Percentiles rank a stretch among this genome's conserved stretches.
Conservation (phyloP, 164 flowering plant genomes). For the Houttuynia cordata region DNA sequence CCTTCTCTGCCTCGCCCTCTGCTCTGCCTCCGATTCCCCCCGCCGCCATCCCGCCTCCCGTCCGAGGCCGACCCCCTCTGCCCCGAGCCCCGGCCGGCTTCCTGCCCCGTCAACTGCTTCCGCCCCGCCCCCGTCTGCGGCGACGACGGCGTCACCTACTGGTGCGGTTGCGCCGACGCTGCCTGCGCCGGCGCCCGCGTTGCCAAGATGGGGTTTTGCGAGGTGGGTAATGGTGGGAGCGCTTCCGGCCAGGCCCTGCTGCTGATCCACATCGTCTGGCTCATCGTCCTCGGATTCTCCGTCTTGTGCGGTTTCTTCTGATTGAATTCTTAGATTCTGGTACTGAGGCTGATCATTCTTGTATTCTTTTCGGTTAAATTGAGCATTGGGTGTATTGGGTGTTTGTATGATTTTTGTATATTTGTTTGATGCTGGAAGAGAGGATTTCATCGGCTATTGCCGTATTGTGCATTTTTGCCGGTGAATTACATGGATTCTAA, state of each 20-base stretch:
- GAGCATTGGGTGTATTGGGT: background rate
- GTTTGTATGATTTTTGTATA: background rate
- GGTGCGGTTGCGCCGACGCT: slow-evolving; percentile 69
- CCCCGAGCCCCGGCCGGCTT: slow-evolving; percentile 11
- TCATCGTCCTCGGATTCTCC: slow-evolving; percentile 39
- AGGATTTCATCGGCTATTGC: background rate
- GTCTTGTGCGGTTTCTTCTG: slow-evolving; percentile 34
- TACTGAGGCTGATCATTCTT: background rate
- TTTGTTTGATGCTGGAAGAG: background rate
- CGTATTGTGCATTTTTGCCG: no score
- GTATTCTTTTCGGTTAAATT: no score
- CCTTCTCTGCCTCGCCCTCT: background rate
- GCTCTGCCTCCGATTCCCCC: background rate
- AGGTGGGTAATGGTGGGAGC: slow-evolving; percentile 40
- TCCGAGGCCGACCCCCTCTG: slow-evolving; percentile 7
- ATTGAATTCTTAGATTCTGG: background rate
- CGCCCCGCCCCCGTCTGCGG: slow-evolving; percentile 65
- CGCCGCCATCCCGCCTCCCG: background rate
- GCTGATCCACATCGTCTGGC: slow-evolving; percentile 57
- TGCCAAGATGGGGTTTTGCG: slow-evolving; percentile 45
- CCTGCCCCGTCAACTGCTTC: slow-evolving; percentile 51
- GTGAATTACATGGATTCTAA: no score
- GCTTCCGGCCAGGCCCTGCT: slow-evolving; percentile 45
- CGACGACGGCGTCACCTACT: slow-evolving; percentile 54
- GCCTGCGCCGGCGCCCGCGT: slow-evolving; percentile 40